Conservation (phyloP, 2,329 filamentous ascomycete genomes). For the Teratosphaeria zuluensis region DNA sequence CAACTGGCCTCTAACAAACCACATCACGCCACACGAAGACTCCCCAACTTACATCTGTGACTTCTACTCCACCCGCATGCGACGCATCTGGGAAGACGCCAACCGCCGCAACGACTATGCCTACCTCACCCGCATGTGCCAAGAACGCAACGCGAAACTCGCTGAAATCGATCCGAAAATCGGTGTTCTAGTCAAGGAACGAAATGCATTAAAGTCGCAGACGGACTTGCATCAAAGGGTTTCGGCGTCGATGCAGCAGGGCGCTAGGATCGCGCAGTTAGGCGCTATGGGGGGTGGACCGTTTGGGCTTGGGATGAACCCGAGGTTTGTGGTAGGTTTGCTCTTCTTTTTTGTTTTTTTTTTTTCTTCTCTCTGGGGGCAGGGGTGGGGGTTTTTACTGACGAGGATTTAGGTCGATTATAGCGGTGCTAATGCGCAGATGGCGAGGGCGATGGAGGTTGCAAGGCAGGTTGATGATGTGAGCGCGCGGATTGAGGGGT, state of each 20-base stretch:
- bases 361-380: too few relatives aligned
- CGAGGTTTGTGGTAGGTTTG: neutral
- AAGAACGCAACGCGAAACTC: neutral
- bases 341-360: too few relatives aligned
- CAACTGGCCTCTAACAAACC: neutral
- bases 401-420: neutral
- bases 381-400: neutral
- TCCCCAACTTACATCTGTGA: neutral
- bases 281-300: neutral
- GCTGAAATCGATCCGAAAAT: neutral
- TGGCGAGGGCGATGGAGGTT: neutral
- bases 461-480: neutral
- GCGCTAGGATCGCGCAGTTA: neutral
- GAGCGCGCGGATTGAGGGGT: neutral
- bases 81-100: neutral
- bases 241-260: neutral
- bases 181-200: neutral
- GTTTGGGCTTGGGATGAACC: neutral
- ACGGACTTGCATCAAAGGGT: neutral
- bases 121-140: neutral
- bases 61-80: neutral
- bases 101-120: neutral
- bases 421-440: neutral
- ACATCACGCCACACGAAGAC: neutral
- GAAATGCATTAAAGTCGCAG: neutral